Percentiles rank a stretch among this genome's conserved stretches.
Evolutionary conservation across 2,329 filamentous ascomycete species (phyloP).

Genomic region (Furcasterigmium furcatum): DNA sequence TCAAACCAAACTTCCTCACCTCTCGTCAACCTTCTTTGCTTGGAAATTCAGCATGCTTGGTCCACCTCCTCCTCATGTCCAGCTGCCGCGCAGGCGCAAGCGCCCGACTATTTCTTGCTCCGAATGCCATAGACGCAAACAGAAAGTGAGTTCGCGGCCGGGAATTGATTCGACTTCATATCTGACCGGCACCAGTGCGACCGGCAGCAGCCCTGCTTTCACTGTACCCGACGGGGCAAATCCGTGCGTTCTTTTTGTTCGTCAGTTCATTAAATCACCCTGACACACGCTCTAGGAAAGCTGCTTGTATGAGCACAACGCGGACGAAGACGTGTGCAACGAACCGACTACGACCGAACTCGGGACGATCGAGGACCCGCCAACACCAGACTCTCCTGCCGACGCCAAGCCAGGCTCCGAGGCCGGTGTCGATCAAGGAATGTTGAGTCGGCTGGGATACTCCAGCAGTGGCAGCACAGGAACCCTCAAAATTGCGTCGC

Average conservation of each 20-base stretch:
- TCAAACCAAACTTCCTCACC: background rate
- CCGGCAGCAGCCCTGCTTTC: constrained; percentile 7
- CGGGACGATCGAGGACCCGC: background rate
- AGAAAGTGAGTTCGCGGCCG: constrained; percentile 5
- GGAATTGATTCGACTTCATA: background rate
- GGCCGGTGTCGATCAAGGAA: background rate
- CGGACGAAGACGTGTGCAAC: background rate
- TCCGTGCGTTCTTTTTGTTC: background rate
- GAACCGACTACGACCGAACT: background rate
- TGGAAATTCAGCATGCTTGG: background rate
- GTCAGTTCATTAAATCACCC: background rate
- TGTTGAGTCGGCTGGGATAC: background rate
- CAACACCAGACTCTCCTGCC: background rate
- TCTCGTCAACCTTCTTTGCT: background rate
- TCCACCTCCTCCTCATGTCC: background rate
- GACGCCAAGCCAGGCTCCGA: background rate
- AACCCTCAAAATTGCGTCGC: background rate
- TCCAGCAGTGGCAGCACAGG: constrained; percentile 1
- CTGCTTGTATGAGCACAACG: constrained; percentile 4
- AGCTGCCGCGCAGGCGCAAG: constrained; percentile 4
- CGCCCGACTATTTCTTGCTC: constrained; percentile 6
- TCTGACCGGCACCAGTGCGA: constrained; percentile 5
- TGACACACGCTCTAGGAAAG: constrained; percentile 2
- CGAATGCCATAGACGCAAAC: constrained; percentile 9
- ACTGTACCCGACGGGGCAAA: constrained; percentile 6